These are phyloP conservation scores for Stagonosporopsis tanaceti DNA, from an alignment of 2,329 filamentous ascomycete species.

Conservation along the genomic window DNA sequence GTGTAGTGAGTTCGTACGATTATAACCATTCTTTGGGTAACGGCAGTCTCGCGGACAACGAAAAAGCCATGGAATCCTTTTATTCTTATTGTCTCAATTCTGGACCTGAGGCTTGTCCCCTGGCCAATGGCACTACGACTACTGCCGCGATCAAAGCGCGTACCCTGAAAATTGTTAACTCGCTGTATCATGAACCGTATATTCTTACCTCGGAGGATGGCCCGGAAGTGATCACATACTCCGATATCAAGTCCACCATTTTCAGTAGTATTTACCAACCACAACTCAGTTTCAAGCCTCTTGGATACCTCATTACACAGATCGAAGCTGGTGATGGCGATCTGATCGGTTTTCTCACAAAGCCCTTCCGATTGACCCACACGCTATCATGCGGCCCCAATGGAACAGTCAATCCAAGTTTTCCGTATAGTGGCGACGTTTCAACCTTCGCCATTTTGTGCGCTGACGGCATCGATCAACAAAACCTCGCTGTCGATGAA, in stretches of 20 bases:
- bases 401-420: slow-evolving; percentile 21
- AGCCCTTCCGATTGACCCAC: slow-evolving; percentile 30
- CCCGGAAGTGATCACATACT: slow-evolving; percentile 51
- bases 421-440: slow-evolving; percentile 5
- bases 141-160: slow-evolving; percentile 46
- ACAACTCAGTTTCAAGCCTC: slow-evolving; percentile 39
- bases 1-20: slow-evolving; percentile 53
- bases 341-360: slow-evolving; percentile 25
- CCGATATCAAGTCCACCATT: slow-evolving; percentile 49
- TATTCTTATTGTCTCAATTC: slow-evolving; percentile 55
- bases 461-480: slow-evolving; percentile 50
- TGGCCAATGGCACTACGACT: slow-evolving; percentile 46
- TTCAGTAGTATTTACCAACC: slow-evolving; percentile 51
- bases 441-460: slow-evolving; percentile 48
- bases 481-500: slow-evolving; percentile 26
- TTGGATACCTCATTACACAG: slow-evolving; percentile 47
- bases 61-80: slow-evolving; percentile 54
- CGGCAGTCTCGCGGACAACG: slow-evolving; percentile 54
- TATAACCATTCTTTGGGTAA: slow-evolving; percentile 49
- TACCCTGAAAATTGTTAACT: slow-evolving; percentile 43
- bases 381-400: slow-evolving; percentile 40
- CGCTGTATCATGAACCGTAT: slow-evolving; percentile 53
- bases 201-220: slow-evolving; percentile 39
- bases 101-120: slow-evolving; percentile 50
- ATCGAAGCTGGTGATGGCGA: slow-evolving; percentile 41